Evolutionary conservation across 352 stramenopile genomes (phyloP).

Genomic region (Aphanomyces cochlioides): DNA sequence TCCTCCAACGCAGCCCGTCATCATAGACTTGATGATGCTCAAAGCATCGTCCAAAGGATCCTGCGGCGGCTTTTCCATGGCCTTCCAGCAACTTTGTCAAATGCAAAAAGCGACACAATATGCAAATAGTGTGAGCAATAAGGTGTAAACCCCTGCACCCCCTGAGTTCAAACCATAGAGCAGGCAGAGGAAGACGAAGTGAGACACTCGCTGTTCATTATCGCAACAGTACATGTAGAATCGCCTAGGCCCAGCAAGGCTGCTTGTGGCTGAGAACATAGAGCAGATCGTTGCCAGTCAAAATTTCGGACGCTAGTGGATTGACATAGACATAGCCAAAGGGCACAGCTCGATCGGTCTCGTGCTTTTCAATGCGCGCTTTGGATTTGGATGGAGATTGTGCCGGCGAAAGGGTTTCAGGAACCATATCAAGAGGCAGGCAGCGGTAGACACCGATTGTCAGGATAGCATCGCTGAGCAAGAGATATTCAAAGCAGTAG

Average conservation of each 20-base stretch:
- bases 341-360: constrained; percentile 63
- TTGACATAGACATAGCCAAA: constrained; percentile 85
- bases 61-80: no score
- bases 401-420: neutral
- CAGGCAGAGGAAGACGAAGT: no score
- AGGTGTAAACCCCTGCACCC: no score
- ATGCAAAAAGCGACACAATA: no score
- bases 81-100: no score
- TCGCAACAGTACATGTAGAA: no score
- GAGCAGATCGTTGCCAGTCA: constrained; percentile 75
- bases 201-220: no score
- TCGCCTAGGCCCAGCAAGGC: constrained; percentile 50
- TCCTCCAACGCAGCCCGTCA: constrained; percentile 3
- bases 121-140: no score
- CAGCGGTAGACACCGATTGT: constrained; percentile 75
- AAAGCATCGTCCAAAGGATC: neutral
- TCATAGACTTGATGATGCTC: constrained; percentile 7
- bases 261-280: constrained; percentile 83
- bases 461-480: constrained; percentile 77
- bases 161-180: no score
- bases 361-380: constrained; percentile 54
- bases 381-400: constrained; percentile 2
- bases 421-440: constrained; percentile 45
- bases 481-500: constrained; percentile 78
- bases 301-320: constrained; percentile 61